These are phyloP conservation scores for Ogataea nitratoaversa DNA, from an alignment of 805 yeast species.

Conservation along the genomic window DNA sequence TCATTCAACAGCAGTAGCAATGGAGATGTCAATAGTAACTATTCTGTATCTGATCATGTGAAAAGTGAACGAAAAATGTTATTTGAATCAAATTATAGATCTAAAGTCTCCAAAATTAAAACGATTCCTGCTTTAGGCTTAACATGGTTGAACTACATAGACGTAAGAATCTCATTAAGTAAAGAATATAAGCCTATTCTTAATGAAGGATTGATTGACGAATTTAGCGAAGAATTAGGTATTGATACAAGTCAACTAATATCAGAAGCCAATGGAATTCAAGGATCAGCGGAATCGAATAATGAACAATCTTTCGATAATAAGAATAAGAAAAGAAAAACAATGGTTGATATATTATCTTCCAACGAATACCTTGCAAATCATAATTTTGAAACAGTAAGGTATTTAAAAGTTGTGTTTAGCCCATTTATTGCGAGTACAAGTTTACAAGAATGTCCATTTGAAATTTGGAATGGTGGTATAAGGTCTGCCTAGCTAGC, in stretches of 20 bases:
- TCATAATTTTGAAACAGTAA: conserved; percentile 29
- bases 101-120: conserved; percentile 27
- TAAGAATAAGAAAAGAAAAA: conserved; percentile 10
- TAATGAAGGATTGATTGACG: conserved; percentile 32
- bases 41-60: conserved; percentile 20
- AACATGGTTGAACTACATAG: conserved; percentile 49
- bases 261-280: conserved; percentile 1
- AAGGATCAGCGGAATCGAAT: not conserved
- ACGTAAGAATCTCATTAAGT: conserved; percentile 43
- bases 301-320: conserved; percentile 1
- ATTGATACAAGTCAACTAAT: conserved; percentile 21
- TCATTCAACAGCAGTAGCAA: conserved; percentile 19
- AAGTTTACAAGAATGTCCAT: conserved; percentile 16
- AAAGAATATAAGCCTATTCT: conserved; percentile 40
- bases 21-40: not conserved
- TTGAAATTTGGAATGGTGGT: conserved; percentile 38
- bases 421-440: conserved; percentile 23
- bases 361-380: conserved; percentile 29
- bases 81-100: conserved; percentile 30
- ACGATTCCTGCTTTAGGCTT: conserved; percentile 53
- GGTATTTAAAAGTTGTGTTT: conserved; percentile 27
- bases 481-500: conserved; percentile 17
- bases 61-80: conserved; percentile 24
- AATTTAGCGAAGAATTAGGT: conserved; percentile 31
- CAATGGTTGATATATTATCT: conserved; percentile 20